A percentile compares a stretch with the other conserved stretches of the same genome.
Evolutionary conservation across 75 land plant species (phyloP).

Genomic region (Adiantum capillusveneris): DNA sequence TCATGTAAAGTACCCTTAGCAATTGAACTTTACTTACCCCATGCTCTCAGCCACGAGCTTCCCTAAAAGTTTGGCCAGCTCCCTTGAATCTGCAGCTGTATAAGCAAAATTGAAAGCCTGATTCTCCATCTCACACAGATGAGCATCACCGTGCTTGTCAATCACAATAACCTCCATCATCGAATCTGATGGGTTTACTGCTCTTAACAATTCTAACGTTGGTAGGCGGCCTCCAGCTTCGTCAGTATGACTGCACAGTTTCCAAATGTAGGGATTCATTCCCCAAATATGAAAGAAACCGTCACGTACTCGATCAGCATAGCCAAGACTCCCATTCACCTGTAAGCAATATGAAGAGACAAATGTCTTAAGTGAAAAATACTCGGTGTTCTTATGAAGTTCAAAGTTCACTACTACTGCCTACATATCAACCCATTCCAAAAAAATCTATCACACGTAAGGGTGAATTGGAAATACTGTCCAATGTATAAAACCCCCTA

Average conservation of each 20-base stretch:
- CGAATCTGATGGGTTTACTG: constrained; percentile 43
- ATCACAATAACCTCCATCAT: constrained; percentile 65
- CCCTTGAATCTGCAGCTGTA: constrained; percentile 26
- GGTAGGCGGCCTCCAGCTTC: constrained; percentile 54
- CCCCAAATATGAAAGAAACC: constrained; percentile 74
- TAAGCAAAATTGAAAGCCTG: constrained; percentile 43
- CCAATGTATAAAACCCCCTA: background rate
- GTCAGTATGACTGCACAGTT: constrained; percentile 62
- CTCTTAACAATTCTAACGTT: constrained; percentile 45
- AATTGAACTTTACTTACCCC: constrained; percentile 32
- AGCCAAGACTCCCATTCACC: constrained; percentile 77
- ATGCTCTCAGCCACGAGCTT: constrained; percentile 51
- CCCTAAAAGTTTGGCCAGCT: constrained; percentile 58
- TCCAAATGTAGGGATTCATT: constrained; percentile 80
- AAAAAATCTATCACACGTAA: no score
- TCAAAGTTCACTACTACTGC: no score
- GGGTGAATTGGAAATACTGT: no score
- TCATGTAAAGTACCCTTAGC: background rate
- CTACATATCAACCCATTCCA: no score
- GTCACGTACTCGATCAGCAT: constrained; percentile 59
- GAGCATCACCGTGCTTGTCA: constrained; percentile 44
- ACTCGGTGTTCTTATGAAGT: no score
- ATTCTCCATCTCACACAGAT: constrained; percentile 52
- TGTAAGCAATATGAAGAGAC: constrained; percentile 11
- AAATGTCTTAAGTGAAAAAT: no score